Evolutionary conservation across 164 flowering plant species (phyloP), one percentile per base, ranked within the genome.

Genomic region (Tinospora cordifolia): DNA sequence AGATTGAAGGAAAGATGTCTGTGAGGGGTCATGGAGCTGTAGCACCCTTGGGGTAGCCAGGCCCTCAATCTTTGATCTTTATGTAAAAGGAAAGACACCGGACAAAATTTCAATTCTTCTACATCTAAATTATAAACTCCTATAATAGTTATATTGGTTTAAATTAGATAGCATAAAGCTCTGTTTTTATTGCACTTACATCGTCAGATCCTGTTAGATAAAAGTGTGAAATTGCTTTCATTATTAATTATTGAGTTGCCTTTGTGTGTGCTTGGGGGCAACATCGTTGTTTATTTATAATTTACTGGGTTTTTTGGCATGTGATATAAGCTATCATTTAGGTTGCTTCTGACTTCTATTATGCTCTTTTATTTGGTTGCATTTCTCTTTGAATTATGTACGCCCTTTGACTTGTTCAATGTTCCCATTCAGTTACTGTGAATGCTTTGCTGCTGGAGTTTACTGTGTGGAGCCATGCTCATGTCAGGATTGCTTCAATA

Each of bases 401-500:
- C 46, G 30, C 69, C 30, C 46, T 69, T 44, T 69, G 8, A 54
- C 62, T n/a, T 66, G n/a, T 71, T 44, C 27, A 65, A 36, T 30
- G 71, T 75, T 24, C 47, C 58, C 66, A 12, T 82, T 83, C 81
- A 91, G 97, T 66, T 91, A 91, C 74, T 91, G 97, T 79, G 97
- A 91, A 80, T 91, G 97, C 84, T 91, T 91, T 79, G 95, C 97
- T 71, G 95, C 97, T 76, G 95, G 97, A n/a, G 87, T 88, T 17
- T 91, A 91, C 80, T 91, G 97, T 75, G 86, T 86, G 49, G 97
- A 87, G 77, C 88, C 97, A 27, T 91, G 97, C 72, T 81, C 95
- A 51, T 91, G 97, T 78, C 87, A 79, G 69, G 91, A 88, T 5
- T 91, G 97, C 82, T 85, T 82, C 75, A 91, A 91, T 83, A 88